Evolutionary conservation across 169 alveolate species (phyloP).

Genomic region (Eimeria praecox): DNA sequence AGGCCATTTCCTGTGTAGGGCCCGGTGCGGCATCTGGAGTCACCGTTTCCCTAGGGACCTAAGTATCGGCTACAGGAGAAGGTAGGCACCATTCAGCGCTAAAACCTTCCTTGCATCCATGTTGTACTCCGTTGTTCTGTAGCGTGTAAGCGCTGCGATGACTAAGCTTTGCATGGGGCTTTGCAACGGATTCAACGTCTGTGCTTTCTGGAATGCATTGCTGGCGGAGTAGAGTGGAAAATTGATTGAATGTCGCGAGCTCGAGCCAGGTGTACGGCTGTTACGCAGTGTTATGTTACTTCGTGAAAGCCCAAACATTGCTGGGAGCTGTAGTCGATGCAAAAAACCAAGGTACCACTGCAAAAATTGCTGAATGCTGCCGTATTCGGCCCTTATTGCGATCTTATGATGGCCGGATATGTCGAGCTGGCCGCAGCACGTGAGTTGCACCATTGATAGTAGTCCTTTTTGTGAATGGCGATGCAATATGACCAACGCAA

Average conservation of each 20-base stretch:
- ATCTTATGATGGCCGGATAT: not conserved
- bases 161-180: not conserved
- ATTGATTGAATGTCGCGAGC: not conserved
- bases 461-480: not conserved
- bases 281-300: too few relatives aligned
- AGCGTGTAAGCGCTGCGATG: not conserved
- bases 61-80: not conserved
- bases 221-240: not conserved
- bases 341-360: not conserved
- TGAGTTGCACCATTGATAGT: not conserved
- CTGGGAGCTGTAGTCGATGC: not conserved
- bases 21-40: not conserved
- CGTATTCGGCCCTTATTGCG: not conserved
- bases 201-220: not conserved
- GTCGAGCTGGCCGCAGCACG: constrained; percentile 4
- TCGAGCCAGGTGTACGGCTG: not conserved
- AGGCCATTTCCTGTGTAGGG: not conserved
- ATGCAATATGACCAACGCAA: not conserved
- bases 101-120: not conserved
- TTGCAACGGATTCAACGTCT: not conserved
- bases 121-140: not conserved
- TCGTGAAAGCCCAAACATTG: too few relatives aligned
- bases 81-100: not conserved
- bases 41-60: not conserved
- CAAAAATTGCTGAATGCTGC: too few relatives aligned